Percentiles rank a stretch among this genome's conserved stretches.
Evolutionary conservation across 345 rosid genomes (phyloP).

Genomic region (Arabidopsis arenosa): DNA sequence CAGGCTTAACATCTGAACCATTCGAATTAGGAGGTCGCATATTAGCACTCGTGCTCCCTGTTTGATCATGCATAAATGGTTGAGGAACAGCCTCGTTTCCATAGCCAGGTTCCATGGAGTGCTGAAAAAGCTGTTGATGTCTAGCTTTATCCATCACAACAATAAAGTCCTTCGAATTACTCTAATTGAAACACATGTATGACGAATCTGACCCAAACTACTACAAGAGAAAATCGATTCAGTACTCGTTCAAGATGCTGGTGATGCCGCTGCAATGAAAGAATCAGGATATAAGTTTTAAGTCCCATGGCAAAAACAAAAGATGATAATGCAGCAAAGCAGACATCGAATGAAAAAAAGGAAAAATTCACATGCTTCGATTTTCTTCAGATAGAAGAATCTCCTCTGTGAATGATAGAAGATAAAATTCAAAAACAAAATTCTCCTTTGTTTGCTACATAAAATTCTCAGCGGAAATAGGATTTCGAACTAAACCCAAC

Average conservation of each 20-base stretch:
- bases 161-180: slow-evolving; percentile 9
- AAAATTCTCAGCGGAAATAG: neutral
- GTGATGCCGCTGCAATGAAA: slow-evolving; percentile 25
- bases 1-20: slow-evolving; percentile 66
- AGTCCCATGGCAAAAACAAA: neutral
- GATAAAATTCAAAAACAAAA: neutral
- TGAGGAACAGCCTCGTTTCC: slow-evolving; percentile 56
- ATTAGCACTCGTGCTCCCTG: slow-evolving; percentile 48
- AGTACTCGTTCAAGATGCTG: slow-evolving; percentile 14
- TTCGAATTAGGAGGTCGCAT: slow-evolving; percentile 51
- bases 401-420: neutral
- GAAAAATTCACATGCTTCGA: neutral
- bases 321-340: neutral
- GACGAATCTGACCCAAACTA: slow-evolving; percentile 7
- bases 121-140: slow-evolving; percentile 46
- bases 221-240: neutral
- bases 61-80: slow-evolving; percentile 50
- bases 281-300: neutral
- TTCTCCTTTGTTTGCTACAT: neutral
- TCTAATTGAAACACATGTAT: neutral
- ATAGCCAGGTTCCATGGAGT: slow-evolving; percentile 57
- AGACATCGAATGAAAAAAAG: neutral
- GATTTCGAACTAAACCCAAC: slow-evolving; percentile 14
- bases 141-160: slow-evolving; percentile 58
- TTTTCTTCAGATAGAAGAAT: neutral